Conservation (phyloP, 2,329 filamentous ascomycete species). For the Phialemonium atrogriseum region DNA sequence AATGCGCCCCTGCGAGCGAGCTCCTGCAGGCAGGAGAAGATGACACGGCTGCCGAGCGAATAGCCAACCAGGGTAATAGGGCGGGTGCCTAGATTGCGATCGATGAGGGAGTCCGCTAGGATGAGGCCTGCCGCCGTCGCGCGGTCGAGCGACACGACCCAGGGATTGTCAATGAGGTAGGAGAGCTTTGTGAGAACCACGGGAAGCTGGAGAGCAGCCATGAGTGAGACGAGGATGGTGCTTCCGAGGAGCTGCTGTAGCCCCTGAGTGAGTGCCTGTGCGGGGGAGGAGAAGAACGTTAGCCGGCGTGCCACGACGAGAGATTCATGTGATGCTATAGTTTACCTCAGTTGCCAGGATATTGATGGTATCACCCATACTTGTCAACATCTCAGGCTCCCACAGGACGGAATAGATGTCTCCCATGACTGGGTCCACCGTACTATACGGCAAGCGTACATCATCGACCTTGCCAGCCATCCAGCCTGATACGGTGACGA, state of each 20-base stretch:
- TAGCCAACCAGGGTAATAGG: slow-evolving; percentile 93
- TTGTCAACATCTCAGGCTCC: slow-evolving; percentile 96
- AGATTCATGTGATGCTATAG: slow-evolving; percentile 14
- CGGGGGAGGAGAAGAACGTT: neutral
- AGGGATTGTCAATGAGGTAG: slow-evolving; percentile 96
- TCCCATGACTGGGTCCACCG: slow-evolving; percentile 94
- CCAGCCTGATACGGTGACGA: slow-evolving; percentile 93
- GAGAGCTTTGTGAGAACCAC: slow-evolving; percentile 87
- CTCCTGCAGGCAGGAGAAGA: slow-evolving; percentile 85
- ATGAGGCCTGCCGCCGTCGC: slow-evolving; percentile 85
- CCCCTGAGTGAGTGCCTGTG: slow-evolving; percentile 83
- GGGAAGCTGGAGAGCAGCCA: slow-evolving; percentile 89
- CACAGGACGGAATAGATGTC: slow-evolving; percentile 95
- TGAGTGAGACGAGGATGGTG: slow-evolving; percentile 79
- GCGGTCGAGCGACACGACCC: slow-evolving; percentile 91
- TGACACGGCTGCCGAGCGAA: slow-evolving; percentile 84
- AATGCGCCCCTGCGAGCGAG: slow-evolving; percentile 75
- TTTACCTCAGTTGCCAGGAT: slow-evolving; percentile 92
- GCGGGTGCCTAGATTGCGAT: slow-evolving; percentile 81
- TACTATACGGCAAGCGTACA: slow-evolving; percentile 90
- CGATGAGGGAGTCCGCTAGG: slow-evolving; percentile 86
- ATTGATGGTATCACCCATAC: slow-evolving; percentile 97
- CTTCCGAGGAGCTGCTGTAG: slow-evolving; percentile 90
- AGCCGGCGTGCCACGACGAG: neutral
- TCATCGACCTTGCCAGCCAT: slow-evolving; percentile 98